phyloP scores from a whole-genome alignment of 371 early-diverging fungal genomes.

The Apophysomyces trapeziformis region DNA sequence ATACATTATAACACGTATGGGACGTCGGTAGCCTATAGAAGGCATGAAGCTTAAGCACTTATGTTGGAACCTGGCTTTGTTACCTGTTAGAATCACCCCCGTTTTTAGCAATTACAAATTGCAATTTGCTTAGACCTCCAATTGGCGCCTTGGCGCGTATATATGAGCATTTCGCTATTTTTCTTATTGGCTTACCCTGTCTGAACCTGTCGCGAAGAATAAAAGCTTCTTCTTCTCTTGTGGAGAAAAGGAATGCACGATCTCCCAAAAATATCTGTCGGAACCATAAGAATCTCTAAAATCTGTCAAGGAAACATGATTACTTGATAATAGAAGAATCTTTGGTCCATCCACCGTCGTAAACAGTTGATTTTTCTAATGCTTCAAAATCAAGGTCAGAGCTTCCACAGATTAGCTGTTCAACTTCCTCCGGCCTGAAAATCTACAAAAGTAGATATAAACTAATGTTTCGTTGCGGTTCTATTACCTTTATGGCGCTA shows the following conservation, averaged over 20 bases:
- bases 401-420: constrained; percentile 94
- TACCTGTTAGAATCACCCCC: constrained; percentile 90
- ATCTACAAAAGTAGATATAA: constrained; percentile 45
- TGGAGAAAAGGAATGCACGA: constrained; percentile 80
- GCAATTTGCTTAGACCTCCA: constrained; percentile 87
- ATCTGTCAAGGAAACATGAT: constrained; percentile 16
- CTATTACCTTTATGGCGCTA: constrained; percentile 71
- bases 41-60: constrained; percentile 35
- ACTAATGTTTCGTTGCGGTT: not conserved
- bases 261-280: constrained; percentile 89
- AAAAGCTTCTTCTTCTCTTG: constrained; percentile 92
- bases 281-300: not conserved
- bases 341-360: constrained; percentile 84
- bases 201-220: constrained; percentile 97
- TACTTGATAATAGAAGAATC: constrained; percentile 69
- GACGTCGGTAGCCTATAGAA: constrained; percentile 75
- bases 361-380: constrained; percentile 82
- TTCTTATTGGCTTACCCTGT: constrained; percentile 63
- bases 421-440: constrained; percentile 94
- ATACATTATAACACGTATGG: constrained; percentile 89
- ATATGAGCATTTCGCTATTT: constrained; percentile 66
- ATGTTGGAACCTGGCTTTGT: not conserved
- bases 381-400: constrained; percentile 88
- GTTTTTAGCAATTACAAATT: constrained; percentile 96
- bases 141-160: constrained; percentile 87